Conservation (phyloP, 768 basidiomycete species). For the Mrakia frigida region DNA sequence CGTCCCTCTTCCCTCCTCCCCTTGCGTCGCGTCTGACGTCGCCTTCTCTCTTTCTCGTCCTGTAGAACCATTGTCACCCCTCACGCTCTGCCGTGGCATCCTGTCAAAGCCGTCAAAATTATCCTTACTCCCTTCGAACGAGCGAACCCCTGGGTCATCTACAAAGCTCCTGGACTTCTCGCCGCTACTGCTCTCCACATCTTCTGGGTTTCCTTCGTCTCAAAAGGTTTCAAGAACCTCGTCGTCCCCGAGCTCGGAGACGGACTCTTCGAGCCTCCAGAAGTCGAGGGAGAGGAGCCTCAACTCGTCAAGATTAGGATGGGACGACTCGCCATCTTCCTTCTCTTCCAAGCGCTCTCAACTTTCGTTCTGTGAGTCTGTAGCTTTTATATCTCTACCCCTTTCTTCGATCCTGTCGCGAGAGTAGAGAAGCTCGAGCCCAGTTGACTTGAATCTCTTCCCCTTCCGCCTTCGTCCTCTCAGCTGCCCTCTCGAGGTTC, state of each 20-base stretch:
- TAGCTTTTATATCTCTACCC: too few relatives aligned
- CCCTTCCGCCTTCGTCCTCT: neutral
- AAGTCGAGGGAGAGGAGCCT: slow-evolving; percentile 14
- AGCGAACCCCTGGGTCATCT: slow-evolving; percentile 5
- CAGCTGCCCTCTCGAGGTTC: slow-evolving; percentile 30
- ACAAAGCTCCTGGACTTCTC: slow-evolving; percentile 23
- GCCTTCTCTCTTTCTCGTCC: neutral
- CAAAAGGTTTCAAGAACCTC: neutral
- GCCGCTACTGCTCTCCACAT: slow-evolving; percentile 7
- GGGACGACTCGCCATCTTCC: slow-evolving; percentile 4
- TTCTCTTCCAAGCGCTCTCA: slow-evolving; percentile 26
- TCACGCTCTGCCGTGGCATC: slow-evolving; percentile 20
- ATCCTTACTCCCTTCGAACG: slow-evolving; percentile 27
- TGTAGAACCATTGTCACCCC: slow-evolving; percentile 23
- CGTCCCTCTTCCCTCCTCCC: neutral
- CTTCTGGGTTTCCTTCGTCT: slow-evolving; percentile 11
- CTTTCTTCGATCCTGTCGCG: neutral
- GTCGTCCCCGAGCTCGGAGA: slow-evolving; percentile 25
- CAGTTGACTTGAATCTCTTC: neutral
- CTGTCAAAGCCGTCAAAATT: neutral
- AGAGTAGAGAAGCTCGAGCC: too few relatives aligned
- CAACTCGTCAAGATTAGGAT: slow-evolving; percentile 2
- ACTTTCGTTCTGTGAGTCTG: slow-evolving; percentile 19
- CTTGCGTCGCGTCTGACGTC: neutral
- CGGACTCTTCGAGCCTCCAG: slow-evolving; percentile 21